These are phyloP conservation scores for Alternaria sp. DNA, from an alignment of 2,329 filamentous ascomycete species.

Conservation along the genomic window DNA sequence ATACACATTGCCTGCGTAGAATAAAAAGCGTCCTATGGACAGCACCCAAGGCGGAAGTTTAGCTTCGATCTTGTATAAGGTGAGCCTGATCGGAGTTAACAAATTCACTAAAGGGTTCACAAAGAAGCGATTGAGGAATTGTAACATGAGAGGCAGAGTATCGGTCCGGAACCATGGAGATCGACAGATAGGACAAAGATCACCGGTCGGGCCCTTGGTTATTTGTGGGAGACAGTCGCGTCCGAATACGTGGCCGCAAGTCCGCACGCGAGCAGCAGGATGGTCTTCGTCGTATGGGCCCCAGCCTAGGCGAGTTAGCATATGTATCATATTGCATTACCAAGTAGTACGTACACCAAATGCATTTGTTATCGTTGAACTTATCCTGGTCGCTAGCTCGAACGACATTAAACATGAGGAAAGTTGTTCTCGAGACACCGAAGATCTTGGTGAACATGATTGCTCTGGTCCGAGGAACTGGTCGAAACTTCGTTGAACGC, in stretches of 20 bases:
- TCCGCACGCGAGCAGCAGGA: conserved; percentile 14
- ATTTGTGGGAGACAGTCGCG: conserved; percentile 13
- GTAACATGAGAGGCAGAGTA: background rate
- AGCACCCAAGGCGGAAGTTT: background rate
- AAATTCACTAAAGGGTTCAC: background rate
- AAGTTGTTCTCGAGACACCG: conserved; percentile 10
- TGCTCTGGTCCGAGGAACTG: background rate
- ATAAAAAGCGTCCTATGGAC: background rate
- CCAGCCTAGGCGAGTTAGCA: conserved; percentile 12
- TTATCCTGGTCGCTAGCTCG: conserved; percentile 20
- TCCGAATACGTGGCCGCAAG: conserved; percentile 31
- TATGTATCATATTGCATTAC: background rate
- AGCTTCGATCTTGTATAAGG: background rate
- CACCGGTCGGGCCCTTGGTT: conserved; percentile 7
- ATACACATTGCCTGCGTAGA: background rate
- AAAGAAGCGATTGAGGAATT: background rate
- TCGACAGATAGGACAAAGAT: conserved; percentile 23
- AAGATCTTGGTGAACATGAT: conserved; percentile 9
- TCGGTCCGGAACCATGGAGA: conserved; percentile 1
- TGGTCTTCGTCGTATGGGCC: conserved; percentile 22
- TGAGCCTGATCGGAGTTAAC: background rate
- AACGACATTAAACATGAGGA: conserved; percentile 15
- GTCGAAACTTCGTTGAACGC: too few species aligned
- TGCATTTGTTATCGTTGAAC: conserved; percentile 25
- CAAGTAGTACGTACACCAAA: conserved; percentile 3